phyloP scores from a whole-genome alignment of 192 early-diverging fungal genomes.

The Spizellomyces punctatus region DNA sequence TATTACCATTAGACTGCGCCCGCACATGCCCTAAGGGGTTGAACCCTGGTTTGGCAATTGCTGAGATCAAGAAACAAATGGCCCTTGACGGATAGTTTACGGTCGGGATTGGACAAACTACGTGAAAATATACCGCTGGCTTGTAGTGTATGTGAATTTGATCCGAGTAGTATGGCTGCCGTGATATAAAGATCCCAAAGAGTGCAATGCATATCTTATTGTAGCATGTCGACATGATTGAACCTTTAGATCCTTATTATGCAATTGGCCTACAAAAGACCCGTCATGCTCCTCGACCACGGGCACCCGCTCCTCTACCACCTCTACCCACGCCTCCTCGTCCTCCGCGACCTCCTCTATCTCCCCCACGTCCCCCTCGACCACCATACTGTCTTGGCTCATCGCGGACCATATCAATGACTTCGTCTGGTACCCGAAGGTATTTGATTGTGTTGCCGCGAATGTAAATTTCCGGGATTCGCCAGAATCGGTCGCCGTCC shows the following conservation, averaged over 20 bases:
- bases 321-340: constrained; percentile 26
- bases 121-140: too few relatives aligned
- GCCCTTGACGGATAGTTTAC: constrained; percentile 57
- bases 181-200: background rate
- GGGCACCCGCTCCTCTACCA: constrained; percentile 30
- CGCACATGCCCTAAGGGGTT: constrained; percentile 98
- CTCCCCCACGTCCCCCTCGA: constrained; percentile 25
- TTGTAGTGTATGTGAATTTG: too few relatives aligned
- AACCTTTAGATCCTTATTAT: too few relatives aligned
- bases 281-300: constrained; percentile 13
- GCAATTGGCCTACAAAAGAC: too few relatives aligned
- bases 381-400: constrained; percentile 42
- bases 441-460: constrained; percentile 83
- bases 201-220: too few relatives aligned
- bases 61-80: constrained; percentile 94
- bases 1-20: constrained; percentile 72
- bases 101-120: too few relatives aligned
- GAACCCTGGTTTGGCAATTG: constrained; percentile 95
- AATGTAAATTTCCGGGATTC: constrained; percentile 89
- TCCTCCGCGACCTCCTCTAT: constrained; percentile 21
- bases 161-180: background rate
- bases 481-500: constrained; percentile 93
- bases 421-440: constrained; percentile 80
- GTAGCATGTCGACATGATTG: too few relatives aligned
- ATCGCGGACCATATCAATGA: constrained; percentile 90